Base-by-base conservation (phyloP, 1,139 yeast species). In the Yamadazyma mexicana region DNA sequence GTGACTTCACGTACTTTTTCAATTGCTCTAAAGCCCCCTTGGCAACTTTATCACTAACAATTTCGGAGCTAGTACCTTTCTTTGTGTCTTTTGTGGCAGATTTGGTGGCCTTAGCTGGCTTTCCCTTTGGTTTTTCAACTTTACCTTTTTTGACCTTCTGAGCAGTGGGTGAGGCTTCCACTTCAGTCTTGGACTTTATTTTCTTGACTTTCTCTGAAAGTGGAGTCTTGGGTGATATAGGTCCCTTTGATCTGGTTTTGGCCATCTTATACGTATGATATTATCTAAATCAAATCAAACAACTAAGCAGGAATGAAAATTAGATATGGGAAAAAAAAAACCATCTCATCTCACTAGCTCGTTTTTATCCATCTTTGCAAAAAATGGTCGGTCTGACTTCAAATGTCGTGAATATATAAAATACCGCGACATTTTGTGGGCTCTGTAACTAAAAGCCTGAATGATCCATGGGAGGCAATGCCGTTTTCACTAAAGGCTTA, bases 21-120 rank as follows among this genome's bases (percentile, higher is more conserved):
- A 82, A 65, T 52, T 79, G 83, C 7, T 61, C 52, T 31, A 83
- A 59, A 5, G 88, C 87, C 46, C 73, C 75, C 32, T 43, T 39
- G 10, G 60, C 56, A 3, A 59, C 58, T 39, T 55, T 54, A 12
- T 46, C 42, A 24, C 62, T 43, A 11, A 61, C 56, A 20, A 51
- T 39, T 4, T 40, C 39, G 8, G 22, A 33, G 18, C 16, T 26
- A 27, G 32, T 20, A 18, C 31, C 14, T 35, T 17, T 15, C 26
- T 34, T 25, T 15, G 27, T 28, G 17, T 36, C 17, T 26, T 38
- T 31, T 11, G 23, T 25, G 5, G 4, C 29, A 9, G 29, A 7
- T 26, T 26, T 26, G 5, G 33, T 26, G 16, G 29, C 16, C 12
- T 26, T 26, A 4, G 32, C 22, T 15, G 32, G 17, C 17, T 38